Base-by-base conservation (phyloP, 2,329 filamentous ascomycete genomes). In the Hymenoscyphus fraxineus region DNA sequence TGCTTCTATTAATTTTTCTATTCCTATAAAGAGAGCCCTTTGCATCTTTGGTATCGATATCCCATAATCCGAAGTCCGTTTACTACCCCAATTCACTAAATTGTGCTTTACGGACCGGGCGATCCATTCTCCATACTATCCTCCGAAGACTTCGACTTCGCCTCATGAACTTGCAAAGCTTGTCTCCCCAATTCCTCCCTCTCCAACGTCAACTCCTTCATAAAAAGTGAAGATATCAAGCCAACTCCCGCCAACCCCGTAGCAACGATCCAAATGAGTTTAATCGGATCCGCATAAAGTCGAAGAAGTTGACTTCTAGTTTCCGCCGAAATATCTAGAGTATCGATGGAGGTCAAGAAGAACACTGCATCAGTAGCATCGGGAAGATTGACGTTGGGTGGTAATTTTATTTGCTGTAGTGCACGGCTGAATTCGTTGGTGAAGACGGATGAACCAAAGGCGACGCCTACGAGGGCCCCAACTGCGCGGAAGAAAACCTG, bases 401-500 rank as follows among this genome's bases (percentile, higher is more conserved):
- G 54, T 6, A 57, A 27, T 16, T 57, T 27, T 7, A 57, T 57
- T 16, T 27, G 1, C 12, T 57, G 27, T 13, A 27, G 19, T 2
- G 32, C 27, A 13, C 32, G 27, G 32, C 31, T 41, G n/a, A 54
- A 51, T 2, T 51, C 39, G 15, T 61, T 61, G 13, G 39, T 13
- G 76, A 90, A 89, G 64, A 89, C 81, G 47, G 87, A 84, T 10
- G 88, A 86, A 4, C 85, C 84, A 57, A 89, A 79, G 2, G 87
- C 85, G 3, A 90, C 84, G 27, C 87, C 87, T 6, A 89, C 75
- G 0, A 83, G 80, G 70, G 88, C 85, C 0, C 88, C 88, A 19
- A 89, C 81, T 1, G 82, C 80, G n/a, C 85, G 83, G 72, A 88
- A 82, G 78, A 91, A 90, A 63, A 82, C 83, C 75, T 87, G 88